Base-by-base conservation (phyloP, 345 rosid genomes). In the Microthlaspi erraticum region DNA sequence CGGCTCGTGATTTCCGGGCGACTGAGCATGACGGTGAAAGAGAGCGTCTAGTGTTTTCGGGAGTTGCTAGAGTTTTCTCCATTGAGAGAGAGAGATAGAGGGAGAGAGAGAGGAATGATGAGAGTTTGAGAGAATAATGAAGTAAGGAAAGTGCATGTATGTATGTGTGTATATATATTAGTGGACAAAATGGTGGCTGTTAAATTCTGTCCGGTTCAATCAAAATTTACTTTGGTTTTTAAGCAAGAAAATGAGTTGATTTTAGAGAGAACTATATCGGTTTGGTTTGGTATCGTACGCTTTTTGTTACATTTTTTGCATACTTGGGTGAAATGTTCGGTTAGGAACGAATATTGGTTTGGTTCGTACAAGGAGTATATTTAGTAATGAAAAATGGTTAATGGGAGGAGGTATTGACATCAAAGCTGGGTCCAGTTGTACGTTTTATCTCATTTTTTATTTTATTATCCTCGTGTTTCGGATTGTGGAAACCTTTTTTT, bases 1-100 rank as follows among this genome's bases (percentile, higher is more conserved):
- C 18, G n/a, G 71, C 59, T 53, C 59, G 64, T 75, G 79, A 44
- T 36, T 75, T 75, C 51, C 53, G 64, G 54, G 69, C 1, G 69
- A 58, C 11, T 53, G 70, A 53, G 32, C 38, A 46, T 0, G 64
- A 75, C 29, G 59, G 48, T 19, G 78, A 53, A 14, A 36, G 59
- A 68, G 78, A 36, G 45, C 54, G 48, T 44, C 31, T 36, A 7
- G 57, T 48, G 44, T 37, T 53, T 26, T 61, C 59, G 10, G 69
- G 29, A 52, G 79, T 62, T 52, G 68, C 68, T 38, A 71, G 51
- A 39, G 71, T 56, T 65, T 64, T 54, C 64, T 81, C 85, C 87
- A 81, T 76, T 32, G 64, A 16, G n/a, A 62, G 34, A 39, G 18
- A 4, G 45, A 42, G 11, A 59, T 41, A 19, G 51, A 68, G 42